These are phyloP conservation scores for Schizosaccharomyces versatilis DNA, from an alignment of 1,139 yeast genomes.

Conservation along the genomic window DNA sequence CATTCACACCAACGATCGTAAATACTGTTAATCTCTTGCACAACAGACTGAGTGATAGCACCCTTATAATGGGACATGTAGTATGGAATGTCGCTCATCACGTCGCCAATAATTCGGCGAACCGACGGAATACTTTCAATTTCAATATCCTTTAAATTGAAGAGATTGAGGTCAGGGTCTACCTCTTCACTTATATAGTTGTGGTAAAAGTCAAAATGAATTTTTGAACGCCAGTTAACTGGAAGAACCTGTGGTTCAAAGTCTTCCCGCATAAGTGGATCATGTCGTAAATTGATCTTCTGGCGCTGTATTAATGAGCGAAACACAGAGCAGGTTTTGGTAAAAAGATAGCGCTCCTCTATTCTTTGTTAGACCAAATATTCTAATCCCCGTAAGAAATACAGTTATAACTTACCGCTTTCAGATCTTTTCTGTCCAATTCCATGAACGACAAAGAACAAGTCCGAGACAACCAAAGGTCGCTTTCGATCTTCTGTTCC, in stretches of 20 bases:
- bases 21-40: conserved; percentile 45
- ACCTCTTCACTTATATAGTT: conserved; percentile 8
- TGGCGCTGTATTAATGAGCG: conserved; percentile 22
- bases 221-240: conserved; percentile 23
- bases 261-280: conserved; percentile 14
- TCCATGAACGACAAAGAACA: conserved; percentile 75
- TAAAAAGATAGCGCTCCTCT: conserved; percentile 1
- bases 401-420: conserved; percentile 34
- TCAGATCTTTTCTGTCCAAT: conserved; percentile 77
- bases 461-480: conserved; percentile 12
- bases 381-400: neutral
- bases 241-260: conserved; percentile 21
- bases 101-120: conserved; percentile 63
- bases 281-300: conserved; percentile 8
- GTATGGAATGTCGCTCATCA: conserved; percentile 63
- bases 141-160: conserved; percentile 49
- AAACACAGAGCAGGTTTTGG: conserved; percentile 27
- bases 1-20: conserved; percentile 34
- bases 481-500: neutral
- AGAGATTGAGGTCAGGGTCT: conserved; percentile 21
- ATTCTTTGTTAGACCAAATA: neutral
- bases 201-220: conserved; percentile 17
- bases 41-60: conserved; percentile 44
- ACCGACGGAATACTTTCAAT: conserved; percentile 63
- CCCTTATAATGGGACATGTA: conserved; percentile 55